phyloP scores from a whole-genome alignment of 768 basidiomycete species.

The Phanerodontia chrysosporium region DNA sequence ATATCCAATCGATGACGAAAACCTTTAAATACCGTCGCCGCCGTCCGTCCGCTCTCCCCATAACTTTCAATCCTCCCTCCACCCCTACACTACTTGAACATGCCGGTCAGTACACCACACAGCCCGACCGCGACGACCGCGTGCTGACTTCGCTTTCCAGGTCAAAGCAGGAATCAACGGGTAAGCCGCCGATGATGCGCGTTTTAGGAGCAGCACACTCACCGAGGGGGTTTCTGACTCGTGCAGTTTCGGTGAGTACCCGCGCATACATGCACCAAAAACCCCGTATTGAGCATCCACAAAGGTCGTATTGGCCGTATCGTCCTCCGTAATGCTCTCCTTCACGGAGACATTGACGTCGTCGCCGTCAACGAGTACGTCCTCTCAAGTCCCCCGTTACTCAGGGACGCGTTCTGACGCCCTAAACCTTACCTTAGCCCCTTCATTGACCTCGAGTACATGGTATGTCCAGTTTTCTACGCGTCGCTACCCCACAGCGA shows the following conservation, averaged over 20 bases:
- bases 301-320: constrained; percentile 99
- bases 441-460: constrained; percentile 96
- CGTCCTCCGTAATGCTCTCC: constrained; percentile 91
- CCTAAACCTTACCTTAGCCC: constrained; percentile 50
- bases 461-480: constrained; percentile 47
- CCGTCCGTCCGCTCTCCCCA: constrained; percentile 3
- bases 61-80: not conserved
- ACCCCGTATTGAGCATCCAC: not conserved
- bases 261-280: not conserved
- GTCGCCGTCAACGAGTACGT: constrained; percentile 93
- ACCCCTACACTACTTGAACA: not conserved
- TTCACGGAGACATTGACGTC: constrained; percentile 71
- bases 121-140: not conserved
- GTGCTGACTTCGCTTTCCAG: constrained; percentile 19
- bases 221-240: constrained; percentile 7
- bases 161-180: constrained; percentile 97
- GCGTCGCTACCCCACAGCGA: constrained; percentile 15
- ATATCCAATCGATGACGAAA: constrained; percentile 5
- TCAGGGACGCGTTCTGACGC: constrained; percentile 7
- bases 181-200: constrained; percentile 40
- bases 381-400: not conserved
- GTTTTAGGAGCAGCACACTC: not conserved
- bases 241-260: constrained; percentile 67
- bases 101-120: not conserved
- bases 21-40: constrained; percentile 5